phyloP scores from a whole-genome alignment of 2,329 filamentous ascomycete genomes.

The Pseudogymnoascus sp. region DNA sequence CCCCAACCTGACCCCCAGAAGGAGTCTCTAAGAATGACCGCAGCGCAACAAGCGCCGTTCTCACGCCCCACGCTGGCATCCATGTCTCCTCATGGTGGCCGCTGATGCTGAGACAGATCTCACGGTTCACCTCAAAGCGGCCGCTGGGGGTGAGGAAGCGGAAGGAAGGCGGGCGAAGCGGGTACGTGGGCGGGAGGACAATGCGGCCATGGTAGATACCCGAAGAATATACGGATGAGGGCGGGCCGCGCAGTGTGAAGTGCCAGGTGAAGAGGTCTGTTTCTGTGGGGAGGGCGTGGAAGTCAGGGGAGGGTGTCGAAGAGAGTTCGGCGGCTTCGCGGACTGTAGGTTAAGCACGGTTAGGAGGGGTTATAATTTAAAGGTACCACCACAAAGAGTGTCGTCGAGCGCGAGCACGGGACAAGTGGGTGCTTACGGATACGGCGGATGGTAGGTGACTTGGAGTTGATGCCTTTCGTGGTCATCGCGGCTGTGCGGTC shows the following conservation, averaged over 20 bases:
- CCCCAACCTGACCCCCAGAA: constrained; percentile 78
- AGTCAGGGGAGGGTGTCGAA: constrained; percentile 70
- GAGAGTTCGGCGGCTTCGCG: constrained; percentile 87
- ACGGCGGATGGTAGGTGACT: constrained; percentile 75
- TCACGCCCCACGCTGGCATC: constrained; percentile 96
- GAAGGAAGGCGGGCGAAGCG: constrained; percentile 86
- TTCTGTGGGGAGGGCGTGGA: constrained; percentile 67
- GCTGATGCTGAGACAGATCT: constrained; percentile 90
- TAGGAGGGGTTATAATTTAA: constrained; percentile 23
- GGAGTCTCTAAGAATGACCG: constrained; percentile 91
- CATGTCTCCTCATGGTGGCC: constrained; percentile 97
- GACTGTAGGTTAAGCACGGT: constrained; percentile 39
- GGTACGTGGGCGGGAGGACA: constrained; percentile 79
- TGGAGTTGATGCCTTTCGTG: constrained; percentile 48
- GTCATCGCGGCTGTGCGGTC: constrained; percentile 1
- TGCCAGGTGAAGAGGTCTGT: constrained; percentile 96
- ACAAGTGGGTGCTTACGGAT: constrained; percentile 50
- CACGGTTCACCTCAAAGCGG: constrained; percentile 89
- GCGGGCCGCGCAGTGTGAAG: constrained; percentile 89
- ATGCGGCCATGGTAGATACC: constrained; percentile 96
- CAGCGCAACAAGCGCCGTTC: constrained; percentile 74
- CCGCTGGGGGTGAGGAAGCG: constrained; percentile 88
- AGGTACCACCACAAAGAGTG: constrained; percentile 25
- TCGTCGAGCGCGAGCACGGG: too few relatives aligned
- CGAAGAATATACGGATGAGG: constrained; percentile 61